Conservation (phyloP, 2,329 filamentous ascomycete species). For the Chrysosporium queenslandicum region DNA sequence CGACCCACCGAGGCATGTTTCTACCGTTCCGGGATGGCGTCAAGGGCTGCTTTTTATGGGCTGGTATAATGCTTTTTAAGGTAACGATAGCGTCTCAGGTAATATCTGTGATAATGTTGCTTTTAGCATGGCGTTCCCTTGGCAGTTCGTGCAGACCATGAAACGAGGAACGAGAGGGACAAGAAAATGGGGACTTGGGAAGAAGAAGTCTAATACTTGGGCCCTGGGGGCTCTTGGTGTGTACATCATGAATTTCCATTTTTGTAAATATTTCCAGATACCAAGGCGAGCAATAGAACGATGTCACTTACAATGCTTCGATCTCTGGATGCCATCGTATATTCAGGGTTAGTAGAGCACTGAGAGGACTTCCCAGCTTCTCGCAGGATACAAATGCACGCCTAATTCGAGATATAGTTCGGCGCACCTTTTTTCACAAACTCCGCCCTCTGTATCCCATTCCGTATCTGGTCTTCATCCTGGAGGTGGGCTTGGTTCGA, state of each 20-base stretch:
- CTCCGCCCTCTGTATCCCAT: conserved; percentile 66
- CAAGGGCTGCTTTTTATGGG: conserved; percentile 23
- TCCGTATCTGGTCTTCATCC: conserved; percentile 64
- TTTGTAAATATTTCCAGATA: not conserved
- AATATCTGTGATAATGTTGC: conserved; percentile 54
- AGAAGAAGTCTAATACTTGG: not conserved
- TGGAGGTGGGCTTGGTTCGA: conserved; percentile 58
- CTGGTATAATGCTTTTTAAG: conserved; percentile 68
- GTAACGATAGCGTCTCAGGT: conserved; percentile 81
- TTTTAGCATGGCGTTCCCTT: conserved; percentile 6
- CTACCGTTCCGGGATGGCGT: not conserved
- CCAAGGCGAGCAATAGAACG: not conserved
- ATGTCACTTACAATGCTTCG: conserved; percentile 68
- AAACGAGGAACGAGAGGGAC: not conserved
- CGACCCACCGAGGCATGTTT: not conserved
- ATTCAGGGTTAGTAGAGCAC: too few species aligned
- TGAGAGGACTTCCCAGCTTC: too few species aligned
- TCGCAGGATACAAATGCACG: too few species aligned
- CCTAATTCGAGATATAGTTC: too few species aligned
- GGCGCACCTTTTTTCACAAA: conserved; percentile 77
- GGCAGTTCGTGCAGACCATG: not conserved
- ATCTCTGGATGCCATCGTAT: conserved; percentile 54
- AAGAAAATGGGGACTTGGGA: not conserved
- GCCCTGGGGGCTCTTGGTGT: not conserved
- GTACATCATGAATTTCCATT: not conserved